Evolutionary conservation across 2,329 filamentous ascomycete genomes (phyloP), one percentile per base, ranked within the genome.

Genomic region (Graphilbum fragrans): DNA sequence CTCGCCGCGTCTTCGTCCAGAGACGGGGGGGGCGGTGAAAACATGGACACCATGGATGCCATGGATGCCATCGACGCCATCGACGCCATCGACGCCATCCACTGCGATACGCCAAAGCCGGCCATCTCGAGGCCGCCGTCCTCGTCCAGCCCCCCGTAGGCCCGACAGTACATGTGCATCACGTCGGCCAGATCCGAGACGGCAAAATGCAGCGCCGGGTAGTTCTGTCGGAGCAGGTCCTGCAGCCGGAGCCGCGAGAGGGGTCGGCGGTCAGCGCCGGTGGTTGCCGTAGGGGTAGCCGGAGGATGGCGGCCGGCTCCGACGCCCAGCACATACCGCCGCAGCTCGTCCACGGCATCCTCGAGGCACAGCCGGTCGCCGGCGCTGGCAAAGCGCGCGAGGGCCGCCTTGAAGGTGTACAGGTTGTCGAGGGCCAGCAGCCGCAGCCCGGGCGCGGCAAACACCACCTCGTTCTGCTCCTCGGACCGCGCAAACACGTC

Each of bases 361-460:
- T 78, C 73, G 9, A 80, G 64, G 11, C 68, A 63, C 25, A 61
- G 53, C 11, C 58, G 58, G 29, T 60, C 61, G 17, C 54, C 57
- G 14, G 11, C 14, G 29, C 29, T 64, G 5, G 70, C 66, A 54
- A 80, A 80, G 47, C 66, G 67, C 17, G 70, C 66, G 11, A 82
- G 63, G 1, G 74, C 72, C 37, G 66, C 64, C 55, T 80, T 80
- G 60, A 82, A 74, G 34, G 72, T 76, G 58, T 80, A 82, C 36
- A 80, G 56, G 38, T 74, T 66, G 55, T 82, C 77, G 11, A 80
- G 64, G 0, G 74, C 67, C 14, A 80, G 55, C 8, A 82, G 59
- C 0, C 69, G 77, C 11, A 82, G 63, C 17, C 74, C 74, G 21
- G 73, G 69, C 2, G 72, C 67, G 2, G 68, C 67, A 62, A 78